Evolutionary conservation across 805 yeast species (phyloP), one percentile per base, ranked within the genome.

Genomic region (Sugiyamaella chiloensis): DNA sequence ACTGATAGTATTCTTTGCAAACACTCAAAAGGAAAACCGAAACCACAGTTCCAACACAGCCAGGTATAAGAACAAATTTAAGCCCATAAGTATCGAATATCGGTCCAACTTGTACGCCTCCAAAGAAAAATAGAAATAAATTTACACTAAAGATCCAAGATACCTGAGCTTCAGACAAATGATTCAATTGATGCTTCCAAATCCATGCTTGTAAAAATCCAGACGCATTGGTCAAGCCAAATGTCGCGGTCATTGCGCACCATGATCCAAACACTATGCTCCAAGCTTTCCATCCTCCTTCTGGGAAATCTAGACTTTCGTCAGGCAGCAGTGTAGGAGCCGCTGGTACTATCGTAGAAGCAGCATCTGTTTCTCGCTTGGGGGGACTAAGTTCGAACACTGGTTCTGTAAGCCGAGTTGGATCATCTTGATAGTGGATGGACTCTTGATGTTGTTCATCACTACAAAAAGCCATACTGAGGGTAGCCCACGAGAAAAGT

Each of bases 171-270:
- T 79, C 69, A 12, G 74, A 61, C 19, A 71, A 61, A 27, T 69
- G 53, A 5, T 60, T 58, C 48, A 85, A 67, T 51, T 80, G 81
- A 58, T 82, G 75, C 14, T 64, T 62, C 2, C 78, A 65, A 1
- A 84, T 72, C 60, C 79, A 83, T 0, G 86, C 78, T 62, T 84
- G 86, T 32, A 84, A 70, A 0, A 81, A 83, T 46, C 89, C 88
- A 9, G 77, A 71, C 0, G 85, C 66, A 59, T 84, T 85, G 64
- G 81, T 70, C 24, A 85, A 54, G 1, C 95, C 95, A 59, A 83
- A 78, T 3, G 78, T 71, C 36, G 77, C 74, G 5, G 78, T 60
- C 51, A 80, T 65, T 2, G 87, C 86, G 29, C 79, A 62, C 57
- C 79, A 78, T 0, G 82, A 72, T 2, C 84, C 85, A n/a, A 76